Evolutionary conservation across 345 rosid genomes (phyloP).

Genomic region (Turnera subulata): DNA sequence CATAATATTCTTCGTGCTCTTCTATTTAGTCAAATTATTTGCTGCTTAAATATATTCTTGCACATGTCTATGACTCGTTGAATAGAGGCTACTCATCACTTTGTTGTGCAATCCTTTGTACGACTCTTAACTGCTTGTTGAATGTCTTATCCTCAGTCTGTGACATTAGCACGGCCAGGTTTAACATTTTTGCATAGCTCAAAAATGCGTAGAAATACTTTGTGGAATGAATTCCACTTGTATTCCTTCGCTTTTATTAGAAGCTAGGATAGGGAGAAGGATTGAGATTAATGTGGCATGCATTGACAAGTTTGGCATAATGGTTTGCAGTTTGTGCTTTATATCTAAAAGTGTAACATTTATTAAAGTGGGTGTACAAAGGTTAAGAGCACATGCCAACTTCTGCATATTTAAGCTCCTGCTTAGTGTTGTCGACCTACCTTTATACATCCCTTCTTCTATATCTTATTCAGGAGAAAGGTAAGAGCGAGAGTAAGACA

Average conservation of each 20-base stretch:
- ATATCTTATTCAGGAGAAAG: constrained; percentile 45
- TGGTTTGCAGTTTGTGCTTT: too few species aligned
- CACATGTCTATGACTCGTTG: not conserved
- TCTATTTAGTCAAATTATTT: not conserved
- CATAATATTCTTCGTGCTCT: too few species aligned
- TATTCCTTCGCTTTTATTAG: too few species aligned
- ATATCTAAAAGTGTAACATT: not conserved
- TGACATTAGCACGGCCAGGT: too few species aligned
- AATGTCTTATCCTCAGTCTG: too few species aligned
- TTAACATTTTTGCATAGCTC: too few species aligned
- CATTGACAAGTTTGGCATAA: not conserved
- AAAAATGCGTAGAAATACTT: not conserved
- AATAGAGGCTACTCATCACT: too few species aligned
- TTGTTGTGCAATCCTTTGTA: too few species aligned
- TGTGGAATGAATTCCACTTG: not conserved
- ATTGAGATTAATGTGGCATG: not conserved
- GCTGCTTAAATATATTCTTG: too few species aligned
- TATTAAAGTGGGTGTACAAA: not conserved
- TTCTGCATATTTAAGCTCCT: too few species aligned
- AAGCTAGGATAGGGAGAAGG: not conserved
- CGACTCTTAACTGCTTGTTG: too few species aligned
- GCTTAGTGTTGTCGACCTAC: not conserved
- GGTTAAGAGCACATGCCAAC: too few species aligned
- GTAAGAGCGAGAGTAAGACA: constrained; percentile 34
- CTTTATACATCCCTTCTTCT: not conserved